These are phyloP conservation scores for Trypanosoma congolense DNA, from an alignment of 208 protist genomes.

Conservation along the genomic window DNA sequence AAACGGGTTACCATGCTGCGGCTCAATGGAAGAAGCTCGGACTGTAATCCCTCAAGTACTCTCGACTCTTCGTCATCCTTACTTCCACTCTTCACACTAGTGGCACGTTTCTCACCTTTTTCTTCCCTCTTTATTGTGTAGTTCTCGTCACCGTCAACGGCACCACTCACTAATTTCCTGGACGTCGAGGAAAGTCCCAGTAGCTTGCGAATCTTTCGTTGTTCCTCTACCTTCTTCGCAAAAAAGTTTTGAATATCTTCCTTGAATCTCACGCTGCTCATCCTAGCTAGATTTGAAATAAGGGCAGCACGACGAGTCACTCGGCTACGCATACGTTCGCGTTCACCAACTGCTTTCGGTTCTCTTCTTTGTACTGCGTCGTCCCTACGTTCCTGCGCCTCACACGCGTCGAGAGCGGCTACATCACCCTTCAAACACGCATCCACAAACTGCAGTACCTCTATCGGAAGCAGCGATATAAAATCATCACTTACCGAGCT, in stretches of 20 bases:
- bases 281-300: conserved; percentile 11
- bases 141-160: background rate
- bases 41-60: conserved; percentile 52
- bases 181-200: conserved; percentile 40
- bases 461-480: conserved; percentile 51
- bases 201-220: conserved; percentile 40
- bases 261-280: conserved; percentile 62
- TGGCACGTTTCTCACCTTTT: background rate
- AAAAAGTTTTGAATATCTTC: conserved; percentile 78
- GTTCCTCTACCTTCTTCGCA: conserved; percentile 47
- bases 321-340: background rate
- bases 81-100: background rate
- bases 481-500: conserved; percentile 12
- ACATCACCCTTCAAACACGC: conserved; percentile 33
- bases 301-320: background rate
- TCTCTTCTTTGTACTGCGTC: conserved; percentile 1
- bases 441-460: conserved; percentile 43
- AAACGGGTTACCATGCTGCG: conserved; percentile 70
- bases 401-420: conserved; percentile 22
- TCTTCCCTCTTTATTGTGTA: conserved; percentile 1
- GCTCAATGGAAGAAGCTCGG: conserved; percentile 70
- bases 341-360: background rate
- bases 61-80: conserved; percentile 9
- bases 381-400: conserved; percentile 23
- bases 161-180: background rate